These are phyloP conservation scores for Piper betle DNA, from an alignment of 164 flowering plant genomes.

Conservation along the genomic window DNA sequence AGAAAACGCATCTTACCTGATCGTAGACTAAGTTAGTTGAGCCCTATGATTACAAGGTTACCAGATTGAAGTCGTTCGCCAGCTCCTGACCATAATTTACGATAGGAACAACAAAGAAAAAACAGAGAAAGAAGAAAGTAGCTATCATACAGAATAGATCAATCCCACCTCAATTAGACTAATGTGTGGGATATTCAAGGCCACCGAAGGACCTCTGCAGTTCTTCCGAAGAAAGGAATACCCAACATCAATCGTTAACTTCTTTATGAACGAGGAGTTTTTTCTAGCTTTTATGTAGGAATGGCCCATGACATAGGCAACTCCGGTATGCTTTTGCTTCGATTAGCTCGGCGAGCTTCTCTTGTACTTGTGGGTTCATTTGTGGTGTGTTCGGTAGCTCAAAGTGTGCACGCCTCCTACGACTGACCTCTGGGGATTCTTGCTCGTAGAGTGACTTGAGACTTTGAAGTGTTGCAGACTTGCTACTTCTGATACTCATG, in stretches of 20 bases:
- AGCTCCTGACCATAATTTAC: background rate
- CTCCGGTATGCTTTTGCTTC: conserved; percentile 54
- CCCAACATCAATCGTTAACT: conserved; percentile 32
- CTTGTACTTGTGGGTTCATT: conserved; percentile 30
- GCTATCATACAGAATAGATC: conserved; percentile 36
- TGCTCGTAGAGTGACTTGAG: conserved; percentile 30
- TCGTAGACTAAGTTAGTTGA: too few relatives aligned
- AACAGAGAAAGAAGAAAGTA: background rate
- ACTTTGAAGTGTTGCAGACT: conserved; percentile 26
- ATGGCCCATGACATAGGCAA: conserved; percentile 49
- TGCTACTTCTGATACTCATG: conserved; percentile 22
- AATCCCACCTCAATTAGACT: conserved; percentile 63
- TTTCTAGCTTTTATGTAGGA: conserved; percentile 48
- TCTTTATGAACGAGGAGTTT: conserved; percentile 40
- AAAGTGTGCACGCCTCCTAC: conserved; percentile 21
- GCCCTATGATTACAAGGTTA: background rate
- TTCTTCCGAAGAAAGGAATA: conserved; percentile 58
- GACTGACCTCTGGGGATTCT: conserved; percentile 26
- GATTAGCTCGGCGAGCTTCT: conserved; percentile 46
- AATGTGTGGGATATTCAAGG: conserved; percentile 52
- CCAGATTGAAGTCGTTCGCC: background rate
- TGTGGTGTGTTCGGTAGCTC: conserved; percentile 19
- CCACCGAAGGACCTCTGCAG: conserved; percentile 50
- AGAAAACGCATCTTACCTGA: too few relatives aligned
- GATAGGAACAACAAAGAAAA: background rate